Evolutionary conservation across 2,329 filamentous ascomycete genomes (phyloP).

Genomic region (Verticillium tricorpus): DNA sequence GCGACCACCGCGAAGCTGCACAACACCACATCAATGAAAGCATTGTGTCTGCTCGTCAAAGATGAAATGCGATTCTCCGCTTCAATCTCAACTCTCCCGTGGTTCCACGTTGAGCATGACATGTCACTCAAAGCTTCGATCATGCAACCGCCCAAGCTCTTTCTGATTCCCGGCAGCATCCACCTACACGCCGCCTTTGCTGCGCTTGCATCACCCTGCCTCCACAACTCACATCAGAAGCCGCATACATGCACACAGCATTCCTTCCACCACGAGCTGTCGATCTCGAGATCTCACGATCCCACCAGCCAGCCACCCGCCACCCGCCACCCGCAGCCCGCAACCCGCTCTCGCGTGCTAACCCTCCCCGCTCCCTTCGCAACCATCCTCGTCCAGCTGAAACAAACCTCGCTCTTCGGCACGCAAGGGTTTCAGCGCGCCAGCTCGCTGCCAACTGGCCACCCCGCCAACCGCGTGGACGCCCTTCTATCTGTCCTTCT

Average conservation of each 20-base stretch:
- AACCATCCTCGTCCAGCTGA: background rate
- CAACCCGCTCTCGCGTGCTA: background rate
- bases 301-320: background rate
- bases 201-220: background rate
- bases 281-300: background rate
- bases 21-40: background rate
- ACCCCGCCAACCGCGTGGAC: background rate
- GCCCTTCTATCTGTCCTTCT: background rate
- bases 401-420: background rate
- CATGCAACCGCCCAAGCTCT: background rate
- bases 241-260: background rate
- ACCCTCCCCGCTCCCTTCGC: background rate
- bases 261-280: background rate
- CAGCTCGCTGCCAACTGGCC: background rate
- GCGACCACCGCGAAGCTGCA: background rate
- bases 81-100: background rate
- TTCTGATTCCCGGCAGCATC: background rate
- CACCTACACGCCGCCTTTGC: background rate
- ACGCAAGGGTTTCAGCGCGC: background rate
- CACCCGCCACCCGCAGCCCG: background rate
- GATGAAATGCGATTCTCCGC: background rate
- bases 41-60: background rate
- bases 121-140: background rate
- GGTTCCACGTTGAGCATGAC: background rate
- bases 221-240: background rate